Evolutionary conservation across 345 rosid genomes (phyloP), one percentile per base, ranked within the genome.

Genomic region (Populus davidiana): DNA sequence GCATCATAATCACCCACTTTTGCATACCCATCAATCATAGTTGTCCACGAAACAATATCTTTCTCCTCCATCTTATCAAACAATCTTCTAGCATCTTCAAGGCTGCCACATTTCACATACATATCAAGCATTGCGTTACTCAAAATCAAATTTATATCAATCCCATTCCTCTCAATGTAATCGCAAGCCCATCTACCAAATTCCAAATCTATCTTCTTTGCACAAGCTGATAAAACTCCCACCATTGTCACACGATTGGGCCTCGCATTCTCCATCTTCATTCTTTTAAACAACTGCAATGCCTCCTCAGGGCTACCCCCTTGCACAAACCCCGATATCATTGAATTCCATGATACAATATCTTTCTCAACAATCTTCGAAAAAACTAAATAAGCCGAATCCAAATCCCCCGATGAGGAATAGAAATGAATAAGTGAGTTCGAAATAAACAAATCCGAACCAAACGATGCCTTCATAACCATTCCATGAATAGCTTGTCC

Each of bases 321-420:
- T n/a, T 85, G 89, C 33, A 77, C 89, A 78, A 88, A 90, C 27
- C 89, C 92, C 0, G 84, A 82, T 68, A 92, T 90, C 91, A 92
- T 89, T 20, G 96, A 88, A 65, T 92, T 92, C 96, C 96, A 92
- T 1, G 96, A 92, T 72, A 90, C 92, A 66, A 89, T 89, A 41
- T 92, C 96, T 29, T 89, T 90, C 67, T 76, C 78, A 72, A 74
- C 75, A 50, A 83, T 87, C 79, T 77, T 88, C 62, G 73, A 50
- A 35, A 92, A 92, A 41, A 88, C 90, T 71, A 85, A 76, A 80
- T 83, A 83, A 8, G 94, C 92, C 3, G 82, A 81, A 87, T 86
- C 94, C 62, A 89, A 71, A 82, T 90, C 87, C 43, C 89, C 90
- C 38, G 88, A 89, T 0, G 88, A 83, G 29, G 87, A 82, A 71